Percentiles rank a stretch among this genome's conserved stretches.
Conservation (phyloP, 768 basidiomycete species). For the Phanerodontia chrysosporium region DNA sequence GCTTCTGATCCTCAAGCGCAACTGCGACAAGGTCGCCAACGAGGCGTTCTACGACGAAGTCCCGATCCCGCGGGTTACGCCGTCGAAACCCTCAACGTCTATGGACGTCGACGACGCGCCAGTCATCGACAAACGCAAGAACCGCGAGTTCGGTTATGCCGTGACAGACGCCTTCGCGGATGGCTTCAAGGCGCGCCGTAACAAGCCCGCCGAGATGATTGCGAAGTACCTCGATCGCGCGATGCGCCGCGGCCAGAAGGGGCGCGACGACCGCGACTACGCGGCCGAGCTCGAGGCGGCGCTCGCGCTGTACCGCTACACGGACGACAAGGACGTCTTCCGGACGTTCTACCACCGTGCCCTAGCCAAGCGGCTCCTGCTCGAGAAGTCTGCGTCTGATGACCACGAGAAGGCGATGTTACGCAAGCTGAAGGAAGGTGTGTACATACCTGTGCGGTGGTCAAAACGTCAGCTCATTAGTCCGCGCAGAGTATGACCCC, state of each 20-base stretch:
- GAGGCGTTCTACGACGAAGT: slow-evolving; percentile 49
- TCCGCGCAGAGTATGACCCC: slow-evolving; percentile 77
- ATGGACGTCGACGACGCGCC: slow-evolving; percentile 1
- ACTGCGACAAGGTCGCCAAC: slow-evolving; percentile 46
- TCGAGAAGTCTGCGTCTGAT: slow-evolving; percentile 81
- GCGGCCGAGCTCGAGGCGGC: slow-evolving; percentile 58
- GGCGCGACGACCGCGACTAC: slow-evolving; percentile 59
- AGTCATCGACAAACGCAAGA: slow-evolving; percentile 29
- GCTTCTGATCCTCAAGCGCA: slow-evolving; percentile 63
- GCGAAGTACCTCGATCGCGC: slow-evolving; percentile 86
- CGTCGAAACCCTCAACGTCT: slow-evolving; percentile 15
- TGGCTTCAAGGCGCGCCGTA: slow-evolving; percentile 72
- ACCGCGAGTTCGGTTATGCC: slow-evolving; percentile 62
- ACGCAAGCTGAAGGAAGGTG: slow-evolving; percentile 77
- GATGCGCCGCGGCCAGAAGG: slow-evolving; percentile 84
- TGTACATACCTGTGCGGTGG: slow-evolving; percentile 29
- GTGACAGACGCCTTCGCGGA: slow-evolving; percentile 64
- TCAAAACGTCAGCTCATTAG: slow-evolving; percentile 1
- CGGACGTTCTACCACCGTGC: slow-evolving; percentile 87
- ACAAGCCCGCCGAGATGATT: slow-evolving; percentile 89
- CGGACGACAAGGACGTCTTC: slow-evolving; percentile 92
- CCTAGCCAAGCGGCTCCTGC: slow-evolving; percentile 79
- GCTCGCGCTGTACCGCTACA: slow-evolving; percentile 76
- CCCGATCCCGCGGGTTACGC: slow-evolving; percentile 24
- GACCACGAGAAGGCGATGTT: slow-evolving; percentile 85